Percentiles rank a stretch among this genome's conserved stretches.
These are phyloP conservation scores for Chenopodium formosanum DNA, from an alignment of 148 eudicot genomes.

Conservation along the genomic window DNA sequence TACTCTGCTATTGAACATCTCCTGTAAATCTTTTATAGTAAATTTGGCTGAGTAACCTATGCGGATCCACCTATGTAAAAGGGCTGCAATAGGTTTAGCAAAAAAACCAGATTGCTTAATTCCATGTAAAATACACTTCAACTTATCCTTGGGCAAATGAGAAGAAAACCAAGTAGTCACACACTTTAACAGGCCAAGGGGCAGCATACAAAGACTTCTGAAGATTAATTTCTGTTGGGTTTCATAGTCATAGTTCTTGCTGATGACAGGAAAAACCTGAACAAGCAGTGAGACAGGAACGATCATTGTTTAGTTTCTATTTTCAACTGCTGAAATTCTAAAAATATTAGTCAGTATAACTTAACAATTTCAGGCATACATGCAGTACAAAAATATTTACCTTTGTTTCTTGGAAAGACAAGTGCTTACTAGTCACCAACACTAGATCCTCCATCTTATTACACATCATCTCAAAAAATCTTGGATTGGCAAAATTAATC, in stretches of 20 bases:
- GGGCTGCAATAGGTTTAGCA: constrained; percentile 46
- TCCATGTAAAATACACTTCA: constrained; percentile 47
- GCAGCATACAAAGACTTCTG: constrained; percentile 58
- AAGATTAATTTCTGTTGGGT: constrained; percentile 57
- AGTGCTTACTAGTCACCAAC: constrained; percentile 39
- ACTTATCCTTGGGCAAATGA: constrained; percentile 59
- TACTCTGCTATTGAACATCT: constrained; percentile 52
- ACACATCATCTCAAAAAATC: constrained; percentile 49
- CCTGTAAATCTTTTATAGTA: constrained; percentile 50
- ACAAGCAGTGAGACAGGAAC: background rate
- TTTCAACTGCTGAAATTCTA: background rate
- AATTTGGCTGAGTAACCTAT: constrained; percentile 71
- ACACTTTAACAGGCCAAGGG: constrained; percentile 82
- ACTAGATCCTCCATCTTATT: constrained; percentile 50
- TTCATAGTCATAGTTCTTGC: constrained; percentile 48
- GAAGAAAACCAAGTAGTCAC: constrained; percentile 71
- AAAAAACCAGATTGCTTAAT: constrained; percentile 45
- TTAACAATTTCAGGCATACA: background rate
- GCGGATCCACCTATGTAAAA: constrained; percentile 71
- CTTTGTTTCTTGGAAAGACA: constrained; percentile 67
- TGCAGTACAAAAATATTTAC: constrained; percentile 33
- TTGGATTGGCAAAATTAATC: constrained; percentile 29
- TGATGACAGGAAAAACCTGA: constrained; percentile 70
- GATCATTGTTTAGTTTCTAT: background rate
- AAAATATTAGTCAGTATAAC: background rate